These are phyloP conservation scores for Cymodocea nodosa DNA, from an alignment of 116 monocot genomes.

Conservation along the genomic window DNA sequence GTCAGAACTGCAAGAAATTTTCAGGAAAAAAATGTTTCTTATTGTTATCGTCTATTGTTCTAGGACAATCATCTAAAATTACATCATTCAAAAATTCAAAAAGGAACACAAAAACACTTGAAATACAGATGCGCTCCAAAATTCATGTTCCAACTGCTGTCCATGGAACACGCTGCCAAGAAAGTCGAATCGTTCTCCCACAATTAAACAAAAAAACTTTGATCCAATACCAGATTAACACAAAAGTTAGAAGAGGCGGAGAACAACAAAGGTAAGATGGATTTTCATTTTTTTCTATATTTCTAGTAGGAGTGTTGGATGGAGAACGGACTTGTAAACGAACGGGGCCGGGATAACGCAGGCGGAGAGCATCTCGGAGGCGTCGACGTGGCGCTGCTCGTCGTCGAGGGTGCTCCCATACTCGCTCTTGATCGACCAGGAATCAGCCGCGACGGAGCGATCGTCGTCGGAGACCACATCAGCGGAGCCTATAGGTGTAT, in stretches of 20 bases:
- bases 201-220: too few relatives aligned
- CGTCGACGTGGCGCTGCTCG: constrained; percentile 87
- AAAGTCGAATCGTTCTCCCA: too few relatives aligned
- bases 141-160: too few relatives aligned
- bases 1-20: constrained; percentile 45
- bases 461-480: constrained; percentile 86
- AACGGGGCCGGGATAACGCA: constrained; percentile 54
- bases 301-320: too few relatives aligned
- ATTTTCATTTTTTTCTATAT: background rate
- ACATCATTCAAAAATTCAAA: background rate
- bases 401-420: constrained; percentile 94
- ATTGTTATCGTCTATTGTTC: too few relatives aligned
- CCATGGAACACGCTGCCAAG: too few relatives aligned
- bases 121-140: too few relatives aligned
- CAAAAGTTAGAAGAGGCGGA: too few relatives aligned
- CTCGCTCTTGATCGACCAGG: constrained; percentile 95
- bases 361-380: constrained; percentile 52
- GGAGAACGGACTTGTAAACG: constrained; percentile 56
- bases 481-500: constrained; percentile 10
- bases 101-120: too few relatives aligned
- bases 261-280: background rate
- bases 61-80: background rate
- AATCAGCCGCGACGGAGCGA: constrained; percentile 88
- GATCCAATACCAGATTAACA: too few relatives aligned
- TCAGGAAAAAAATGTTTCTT: background rate